Base-by-base conservation (phyloP, 192 early-diverging fungal genomes). In the Geranomyces michiganensis region DNA sequence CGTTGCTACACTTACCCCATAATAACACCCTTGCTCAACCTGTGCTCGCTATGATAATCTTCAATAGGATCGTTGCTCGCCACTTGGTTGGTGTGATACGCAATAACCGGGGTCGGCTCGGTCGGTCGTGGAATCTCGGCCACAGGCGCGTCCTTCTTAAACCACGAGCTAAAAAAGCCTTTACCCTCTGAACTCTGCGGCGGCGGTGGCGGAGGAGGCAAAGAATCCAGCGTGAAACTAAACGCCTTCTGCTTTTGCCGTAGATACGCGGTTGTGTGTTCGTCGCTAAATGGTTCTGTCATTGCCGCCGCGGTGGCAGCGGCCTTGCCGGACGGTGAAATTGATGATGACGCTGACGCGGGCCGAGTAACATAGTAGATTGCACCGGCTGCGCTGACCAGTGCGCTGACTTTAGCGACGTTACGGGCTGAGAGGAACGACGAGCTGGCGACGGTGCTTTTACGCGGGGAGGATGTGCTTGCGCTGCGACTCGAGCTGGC, bases 31-130 rank as follows among this genome's bases (percentile, higher is more conserved):
- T 74, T 55, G 10, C 58, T 55, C 22, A 67, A 53, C 30, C 45
- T 12, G 60, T 81, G 59, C 68, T 80, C 71, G 36, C 65, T 65
- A 61, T 72, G 71, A 30, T 68, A 72, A 69, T 84, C 83, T 62
- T 84, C 83, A 44, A 67, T 65, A 5, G 79, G 80, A 41, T 71
- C 65, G 66, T 84, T 84, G 36, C 68, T 72, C 17, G 74, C 65
- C 10, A 84, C 72, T 15, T 75, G 41, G 41, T 79, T 78, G 13
- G 78, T 45, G 60, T 82, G 74, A 56, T 61, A 67, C 14, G 43
- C 49, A 31, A 73, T 56, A 46, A 79, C 55, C 26, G 74, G 74
- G 30, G 74, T 60, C 27, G 58, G 58, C 31, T 26, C 27, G 22
- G 58, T 5, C 14, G 62, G 62, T 12, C 6, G 7, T 41, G 62